phyloP scores from a whole-genome alignment of 106 monocot genomes.

The Narthecium ossifragum region DNA sequence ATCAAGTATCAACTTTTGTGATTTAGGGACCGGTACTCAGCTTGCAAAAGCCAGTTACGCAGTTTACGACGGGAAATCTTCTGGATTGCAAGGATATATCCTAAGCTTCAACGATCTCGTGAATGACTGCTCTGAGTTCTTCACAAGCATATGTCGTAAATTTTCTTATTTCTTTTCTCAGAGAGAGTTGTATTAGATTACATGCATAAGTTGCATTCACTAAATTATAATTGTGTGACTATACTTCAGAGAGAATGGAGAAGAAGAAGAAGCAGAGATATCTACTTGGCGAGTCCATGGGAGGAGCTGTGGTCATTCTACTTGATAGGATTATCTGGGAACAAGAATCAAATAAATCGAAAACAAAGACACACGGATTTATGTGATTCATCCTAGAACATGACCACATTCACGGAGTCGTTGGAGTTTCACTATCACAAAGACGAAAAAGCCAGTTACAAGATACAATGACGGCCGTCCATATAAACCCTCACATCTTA shows the following conservation, averaged over 20 bases:
- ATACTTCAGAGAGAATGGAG: slow-evolving; percentile 31
- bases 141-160: slow-evolving; percentile 25
- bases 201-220: too few species aligned
- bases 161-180: background rate
- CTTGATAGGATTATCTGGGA: too few species aligned
- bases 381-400: too few species aligned
- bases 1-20: background rate
- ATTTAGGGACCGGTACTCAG: slow-evolving; percentile 19
- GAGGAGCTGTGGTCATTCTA: slow-evolving; percentile 55
- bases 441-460: too few species aligned
- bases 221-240: too few species aligned
- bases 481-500: too few species aligned
- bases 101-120: slow-evolving; percentile 29
- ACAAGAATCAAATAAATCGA: too few species aligned
- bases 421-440: too few species aligned
- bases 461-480: too few species aligned
- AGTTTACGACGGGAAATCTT: slow-evolving; percentile 36
- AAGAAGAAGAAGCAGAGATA: slow-evolving; percentile 43
- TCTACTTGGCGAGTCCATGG: slow-evolving; percentile 70
- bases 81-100: slow-evolving; percentile 26
- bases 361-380: too few species aligned
- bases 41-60: slow-evolving; percentile 36
- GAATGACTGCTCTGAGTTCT: slow-evolving; percentile 27
- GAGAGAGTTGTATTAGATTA: too few species aligned
- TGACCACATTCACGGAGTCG: too few species aligned